Evolutionary conservation across 2,329 filamentous ascomycete species (phyloP).

Genomic region (Hortaea sp.): DNA sequence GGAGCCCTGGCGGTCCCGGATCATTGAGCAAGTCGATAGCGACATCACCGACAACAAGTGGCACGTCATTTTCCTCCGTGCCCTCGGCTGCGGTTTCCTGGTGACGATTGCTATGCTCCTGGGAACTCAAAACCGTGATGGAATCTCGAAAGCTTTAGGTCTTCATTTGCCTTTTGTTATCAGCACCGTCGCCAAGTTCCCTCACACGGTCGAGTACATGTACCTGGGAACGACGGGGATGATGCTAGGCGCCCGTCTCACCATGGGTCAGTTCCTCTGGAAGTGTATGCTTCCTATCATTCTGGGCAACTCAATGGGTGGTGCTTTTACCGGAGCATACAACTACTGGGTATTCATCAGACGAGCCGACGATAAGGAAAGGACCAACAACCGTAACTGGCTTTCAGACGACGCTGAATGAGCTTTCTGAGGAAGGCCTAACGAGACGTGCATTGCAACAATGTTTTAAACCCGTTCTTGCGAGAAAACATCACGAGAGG

Average conservation of each 20-base stretch:
- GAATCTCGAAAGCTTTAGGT: conserved; percentile 20
- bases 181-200: conserved; percentile 15
- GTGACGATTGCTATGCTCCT: conserved; percentile 22
- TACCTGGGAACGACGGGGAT: conserved; percentile 16
- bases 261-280: conserved; percentile 14
- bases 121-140: conserved; percentile 21
- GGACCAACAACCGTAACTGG: neutral
- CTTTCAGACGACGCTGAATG: neutral
- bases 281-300: conserved; percentile 20
- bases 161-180: conserved; percentile 21
- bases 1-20: conserved; percentile 12
- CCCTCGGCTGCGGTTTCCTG: conserved; percentile 19
- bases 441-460: too few relatives aligned
- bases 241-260: conserved; percentile 16
- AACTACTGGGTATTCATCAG: conserved; percentile 2
- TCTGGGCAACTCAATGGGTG: conserved; percentile 18
- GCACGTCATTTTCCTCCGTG: conserved; percentile 18
- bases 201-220: conserved; percentile 24
- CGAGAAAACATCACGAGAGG: too few relatives aligned
- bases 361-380: conserved; percentile 2
- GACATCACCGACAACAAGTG: conserved; percentile 16
- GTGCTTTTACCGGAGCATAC: conserved; percentile 15
- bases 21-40: conserved; percentile 12
- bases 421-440: too few relatives aligned
- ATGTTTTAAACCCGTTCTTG: too few relatives aligned